phyloP scores from a whole-genome alignment of 148 eudicot species.

The Camellia sinensis region DNA sequence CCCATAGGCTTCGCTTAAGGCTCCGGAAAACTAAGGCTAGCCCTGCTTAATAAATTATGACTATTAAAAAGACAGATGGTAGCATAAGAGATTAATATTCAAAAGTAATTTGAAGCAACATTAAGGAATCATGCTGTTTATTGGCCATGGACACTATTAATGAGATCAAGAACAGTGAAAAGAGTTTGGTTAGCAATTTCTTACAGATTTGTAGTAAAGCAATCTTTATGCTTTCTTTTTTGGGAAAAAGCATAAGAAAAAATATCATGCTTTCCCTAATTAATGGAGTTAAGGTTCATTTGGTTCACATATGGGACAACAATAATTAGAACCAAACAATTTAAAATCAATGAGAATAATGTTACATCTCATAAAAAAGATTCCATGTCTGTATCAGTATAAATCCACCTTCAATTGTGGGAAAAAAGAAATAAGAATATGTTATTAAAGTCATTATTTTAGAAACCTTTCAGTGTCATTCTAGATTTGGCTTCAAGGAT shows the following conservation, averaged over 20 bases:
- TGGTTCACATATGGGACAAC: slow-evolving; percentile 5
- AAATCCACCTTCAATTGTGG: not conserved
- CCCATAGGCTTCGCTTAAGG: too few relatives aligned
- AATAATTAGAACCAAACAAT: slow-evolving; percentile 2
- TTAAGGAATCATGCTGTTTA: slow-evolving; percentile 10
- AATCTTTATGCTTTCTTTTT: not conserved
- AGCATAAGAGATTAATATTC: not conserved
- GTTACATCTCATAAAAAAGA: not conserved
- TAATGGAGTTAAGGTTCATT: slow-evolving; percentile 9
- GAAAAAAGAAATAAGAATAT: not conserved
- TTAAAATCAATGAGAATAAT: slow-evolving; percentile 5
- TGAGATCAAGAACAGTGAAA: slow-evolving; percentile 1
- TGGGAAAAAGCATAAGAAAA: slow-evolving; percentile 17
- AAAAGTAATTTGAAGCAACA: not conserved
- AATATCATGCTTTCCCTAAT: not conserved
- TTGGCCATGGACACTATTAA: not conserved
- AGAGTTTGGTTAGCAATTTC: not conserved
- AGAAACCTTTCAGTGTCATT: not conserved
- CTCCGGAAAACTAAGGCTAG: too few relatives aligned
- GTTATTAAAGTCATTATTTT: not conserved
- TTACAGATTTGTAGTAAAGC: slow-evolving; percentile 1
- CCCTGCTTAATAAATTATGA: too few relatives aligned
- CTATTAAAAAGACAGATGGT: not conserved
- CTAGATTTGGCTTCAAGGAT: not conserved
- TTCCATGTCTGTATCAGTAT: slow-evolving; percentile 16